Conservation (phyloP, 192 early-diverging fungal genomes). For the Entomortierella beljakovae region DNA sequence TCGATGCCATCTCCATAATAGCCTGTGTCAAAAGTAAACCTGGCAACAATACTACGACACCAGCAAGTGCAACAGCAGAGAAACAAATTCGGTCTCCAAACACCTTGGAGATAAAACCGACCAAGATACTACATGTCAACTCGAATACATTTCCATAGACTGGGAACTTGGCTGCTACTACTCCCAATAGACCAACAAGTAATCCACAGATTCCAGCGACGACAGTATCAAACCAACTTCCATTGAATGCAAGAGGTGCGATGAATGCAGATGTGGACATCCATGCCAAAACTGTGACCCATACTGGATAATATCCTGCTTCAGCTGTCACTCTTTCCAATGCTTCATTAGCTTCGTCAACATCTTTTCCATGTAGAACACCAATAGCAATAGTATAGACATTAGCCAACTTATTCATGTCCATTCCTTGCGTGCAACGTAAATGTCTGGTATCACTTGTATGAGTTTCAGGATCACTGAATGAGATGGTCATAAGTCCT, state of each 20-base stretch:
- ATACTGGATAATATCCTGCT: constrained; percentile 38
- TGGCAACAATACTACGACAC: constrained; percentile 71
- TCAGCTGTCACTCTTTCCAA: constrained; percentile 62
- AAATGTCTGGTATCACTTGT: constrained; percentile 81
- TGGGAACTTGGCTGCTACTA: constrained; percentile 71
- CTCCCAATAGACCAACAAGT: constrained; percentile 69
- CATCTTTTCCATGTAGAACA: constrained; percentile 69
- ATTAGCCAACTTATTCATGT: constrained; percentile 74
- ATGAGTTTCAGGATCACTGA: constrained; percentile 80
- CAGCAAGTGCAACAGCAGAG: constrained; percentile 68
- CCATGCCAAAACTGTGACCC: constrained; percentile 48
- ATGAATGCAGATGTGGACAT: constrained; percentile 59
- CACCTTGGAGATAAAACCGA: constrained; percentile 70
- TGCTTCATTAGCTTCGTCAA: constrained; percentile 68
- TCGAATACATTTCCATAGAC: constrained; percentile 80
- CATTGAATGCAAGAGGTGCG: constrained; percentile 67
- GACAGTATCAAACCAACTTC: constrained; percentile 64
- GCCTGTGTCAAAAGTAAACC: constrained; percentile 85
- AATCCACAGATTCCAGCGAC: constrained; percentile 54
- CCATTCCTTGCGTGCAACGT: constrained; percentile 68
- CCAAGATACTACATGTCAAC: constrained; percentile 71
- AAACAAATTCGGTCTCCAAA: constrained; percentile 73
- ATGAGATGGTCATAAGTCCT: constrained; percentile 77
- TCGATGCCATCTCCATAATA: constrained; percentile 88
- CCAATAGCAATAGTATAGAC: constrained; percentile 73